phyloP scores from a whole-genome alignment of 345 rosid species.

The Aquilaria malaccensis region DNA sequence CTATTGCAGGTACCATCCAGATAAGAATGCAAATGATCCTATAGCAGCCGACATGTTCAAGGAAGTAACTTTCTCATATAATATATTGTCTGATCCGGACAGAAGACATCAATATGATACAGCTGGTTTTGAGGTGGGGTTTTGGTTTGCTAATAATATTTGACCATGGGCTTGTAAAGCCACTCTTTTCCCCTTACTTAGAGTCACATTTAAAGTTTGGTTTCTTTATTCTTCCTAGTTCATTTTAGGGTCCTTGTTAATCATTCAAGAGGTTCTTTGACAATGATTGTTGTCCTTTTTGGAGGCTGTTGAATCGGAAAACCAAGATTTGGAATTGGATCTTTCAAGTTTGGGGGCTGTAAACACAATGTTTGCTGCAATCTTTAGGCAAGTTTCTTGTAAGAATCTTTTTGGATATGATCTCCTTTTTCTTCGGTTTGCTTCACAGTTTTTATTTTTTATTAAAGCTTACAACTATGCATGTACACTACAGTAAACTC shows the following conservation, averaged over 20 bases:
- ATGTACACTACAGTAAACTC: slow-evolving; percentile 53
- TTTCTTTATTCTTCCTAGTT: no score
- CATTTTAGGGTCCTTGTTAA: slow-evolving; percentile 1
- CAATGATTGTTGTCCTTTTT: slow-evolving; percentile 15
- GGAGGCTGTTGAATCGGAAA: slow-evolving; percentile 71
- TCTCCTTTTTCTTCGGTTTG: background rate
- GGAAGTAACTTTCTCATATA: slow-evolving; percentile 91
- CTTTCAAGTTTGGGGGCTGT: slow-evolving; percentile 97
- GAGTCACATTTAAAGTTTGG: no score
- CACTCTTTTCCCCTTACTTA: no score
- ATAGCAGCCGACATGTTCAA: slow-evolving; percentile 88
- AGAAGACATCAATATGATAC: slow-evolving; percentile 80
- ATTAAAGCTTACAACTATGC: background rate
- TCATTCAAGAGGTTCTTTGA: slow-evolving; percentile 3
- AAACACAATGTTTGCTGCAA: slow-evolving; percentile 91
- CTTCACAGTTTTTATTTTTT: background rate
- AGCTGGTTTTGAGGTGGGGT: slow-evolving; percentile 96
- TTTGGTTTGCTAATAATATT: background rate
- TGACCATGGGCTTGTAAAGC: background rate
- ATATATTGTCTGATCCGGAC: slow-evolving; percentile 85
- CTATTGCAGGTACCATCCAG: slow-evolving; percentile 92
- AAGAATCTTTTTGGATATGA: no score
- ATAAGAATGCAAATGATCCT: slow-evolving; percentile 92
- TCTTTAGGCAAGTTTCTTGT: slow-evolving; percentile 54
- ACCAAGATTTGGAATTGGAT: slow-evolving; percentile 89